These are phyloP conservation scores for Coprinopsis marcescibilis DNA, from an alignment of 768 basidiomycete genomes.

Conservation along the genomic window DNA sequence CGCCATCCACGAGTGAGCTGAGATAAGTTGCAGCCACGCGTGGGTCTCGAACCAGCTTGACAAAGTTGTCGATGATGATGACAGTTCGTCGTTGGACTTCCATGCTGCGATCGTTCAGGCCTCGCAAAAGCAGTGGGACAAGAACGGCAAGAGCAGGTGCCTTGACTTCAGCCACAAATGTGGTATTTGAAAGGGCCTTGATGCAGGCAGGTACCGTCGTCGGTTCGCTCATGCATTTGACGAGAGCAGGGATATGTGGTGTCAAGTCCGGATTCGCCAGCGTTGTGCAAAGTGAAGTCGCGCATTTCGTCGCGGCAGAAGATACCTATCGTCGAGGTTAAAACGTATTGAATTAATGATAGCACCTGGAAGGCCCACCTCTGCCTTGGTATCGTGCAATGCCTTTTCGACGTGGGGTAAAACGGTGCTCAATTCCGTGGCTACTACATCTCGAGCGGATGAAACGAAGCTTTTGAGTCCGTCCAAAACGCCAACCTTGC, in stretches of 20 bases:
- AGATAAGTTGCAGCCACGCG: conserved; percentile 86
- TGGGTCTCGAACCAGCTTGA: conserved; percentile 93
- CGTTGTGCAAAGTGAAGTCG: conserved; percentile 81
- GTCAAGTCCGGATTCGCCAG: conserved; percentile 90
- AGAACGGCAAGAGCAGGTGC: conserved; percentile 95
- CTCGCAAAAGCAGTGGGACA: conserved; percentile 85
- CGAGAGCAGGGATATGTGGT: conserved; percentile 83
- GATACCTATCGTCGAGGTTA: conserved; percentile 56
- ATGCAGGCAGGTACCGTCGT: conserved; percentile 86
- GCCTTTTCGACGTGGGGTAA: conserved; percentile 83
- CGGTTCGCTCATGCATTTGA: conserved; percentile 92
- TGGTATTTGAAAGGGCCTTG: conserved; percentile 91
- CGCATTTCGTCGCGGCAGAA: conserved; percentile 80
- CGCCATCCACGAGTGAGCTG: conserved; percentile 82
- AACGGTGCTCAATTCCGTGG: conserved; percentile 73
- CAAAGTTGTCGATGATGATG: conserved; percentile 92
- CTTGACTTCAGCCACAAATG: conserved; percentile 96
- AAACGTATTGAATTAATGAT: neutral
- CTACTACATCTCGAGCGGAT: conserved; percentile 68
- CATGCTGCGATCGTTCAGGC: conserved; percentile 92
- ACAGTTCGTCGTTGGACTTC: conserved; percentile 93
- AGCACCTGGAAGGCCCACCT: conserved; percentile 44
- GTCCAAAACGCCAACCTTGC: conserved; percentile 90
- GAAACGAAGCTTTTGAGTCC: conserved; percentile 71
- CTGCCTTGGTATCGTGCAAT: conserved; percentile 96